Evolutionary conservation across 2,329 filamentous ascomycete species (phyloP), one percentile per base, ranked within the genome.

Genomic region (Clarireedia hainanense): DNA sequence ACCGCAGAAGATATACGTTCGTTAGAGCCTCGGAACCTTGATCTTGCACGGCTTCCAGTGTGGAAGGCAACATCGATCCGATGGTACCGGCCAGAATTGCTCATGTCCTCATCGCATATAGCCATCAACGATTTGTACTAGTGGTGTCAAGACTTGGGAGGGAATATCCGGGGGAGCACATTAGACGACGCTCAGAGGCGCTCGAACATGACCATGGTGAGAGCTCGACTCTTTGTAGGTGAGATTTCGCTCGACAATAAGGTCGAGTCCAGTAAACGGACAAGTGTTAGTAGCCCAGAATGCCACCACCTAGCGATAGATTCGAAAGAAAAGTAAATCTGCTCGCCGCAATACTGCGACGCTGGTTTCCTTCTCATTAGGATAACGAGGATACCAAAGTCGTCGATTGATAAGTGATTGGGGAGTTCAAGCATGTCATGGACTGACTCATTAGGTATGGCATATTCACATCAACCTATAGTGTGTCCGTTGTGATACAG

Each of bases 401-500:
- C 43, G 43, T 24, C 43, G 17, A 27, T 24, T 26, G 26, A 24
- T 49, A 17, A 20, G 46, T 15, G 52, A 34, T 17, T 45, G 43
- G 36, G 42, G 36, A 36, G 42, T 55, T 55, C 52, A 55, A 55
- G 46, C 37, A 55, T 42, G 37, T 55, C 46, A 55, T 34, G 37
- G 47, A 50, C 45, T 40, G 14, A 12, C 20, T 55, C 46, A 50
- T 42, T 50, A 45, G 46, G 46, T 43, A 55, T 55, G 52, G 52
- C 52, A 55, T 50, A 36, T 55, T 55, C 52, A 55, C 52, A 50
- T 55, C 26, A 55, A 43, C 52, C 52, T 50, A 24, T 50, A 40
- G 37, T 26, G 15, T 36, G 46, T 17, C 46, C 36, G 39, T 50
- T 39, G 17, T 36, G 36, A 50, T 36, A 43, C 36, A 43, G 39